A percentile compares a stretch with the other conserved stretches of the same genome.
These are phyloP conservation scores for Neoboletus magnificus DNA, from an alignment of 768 basidiomycete species.

Conservation along the genomic window DNA sequence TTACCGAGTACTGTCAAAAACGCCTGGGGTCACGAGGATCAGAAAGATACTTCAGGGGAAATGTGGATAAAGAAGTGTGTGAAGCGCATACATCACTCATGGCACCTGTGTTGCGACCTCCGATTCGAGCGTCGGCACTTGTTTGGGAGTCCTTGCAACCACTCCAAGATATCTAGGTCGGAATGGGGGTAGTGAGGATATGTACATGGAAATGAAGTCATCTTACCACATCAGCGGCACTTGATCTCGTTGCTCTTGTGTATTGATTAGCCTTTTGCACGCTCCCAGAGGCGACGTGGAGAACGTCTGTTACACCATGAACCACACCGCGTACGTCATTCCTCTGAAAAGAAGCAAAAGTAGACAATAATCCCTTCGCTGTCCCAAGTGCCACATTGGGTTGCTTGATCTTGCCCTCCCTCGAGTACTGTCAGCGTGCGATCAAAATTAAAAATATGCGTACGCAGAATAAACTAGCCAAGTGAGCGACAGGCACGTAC, in stretches of 20 bases:
- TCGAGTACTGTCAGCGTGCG: constrained; percentile 63
- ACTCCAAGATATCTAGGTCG: constrained; percentile 71
- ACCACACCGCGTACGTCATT: constrained; percentile 82
- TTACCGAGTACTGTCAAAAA: constrained; percentile 56
- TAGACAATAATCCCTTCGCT: constrained; percentile 79
- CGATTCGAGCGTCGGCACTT: constrained; percentile 72
- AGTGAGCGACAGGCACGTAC: constrained; percentile 34
- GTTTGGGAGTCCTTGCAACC: constrained; percentile 81
- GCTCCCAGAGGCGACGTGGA: constrained; percentile 71
- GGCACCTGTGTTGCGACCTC: constrained; percentile 67
- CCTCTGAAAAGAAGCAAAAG: constrained; percentile 69
- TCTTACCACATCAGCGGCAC: constrained; percentile 83
- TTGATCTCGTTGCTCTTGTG: constrained; percentile 63
- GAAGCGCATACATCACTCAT: constrained; percentile 65
- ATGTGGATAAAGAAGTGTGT: neutral
- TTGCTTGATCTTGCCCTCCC: constrained; percentile 93
- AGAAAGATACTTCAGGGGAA: neutral
- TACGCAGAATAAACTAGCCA: neutral
- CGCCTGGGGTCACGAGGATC: constrained; percentile 34
- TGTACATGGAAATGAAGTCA: neutral
- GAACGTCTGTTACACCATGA: constrained; percentile 64
- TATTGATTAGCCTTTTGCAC: constrained; percentile 60
- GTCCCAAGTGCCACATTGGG: constrained; percentile 87
- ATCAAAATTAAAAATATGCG: neutral
- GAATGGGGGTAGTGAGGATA: neutral